Conservation (phyloP, 495 filamentous ascomycete genomes). For the Pyrenula massariospora region DNA sequence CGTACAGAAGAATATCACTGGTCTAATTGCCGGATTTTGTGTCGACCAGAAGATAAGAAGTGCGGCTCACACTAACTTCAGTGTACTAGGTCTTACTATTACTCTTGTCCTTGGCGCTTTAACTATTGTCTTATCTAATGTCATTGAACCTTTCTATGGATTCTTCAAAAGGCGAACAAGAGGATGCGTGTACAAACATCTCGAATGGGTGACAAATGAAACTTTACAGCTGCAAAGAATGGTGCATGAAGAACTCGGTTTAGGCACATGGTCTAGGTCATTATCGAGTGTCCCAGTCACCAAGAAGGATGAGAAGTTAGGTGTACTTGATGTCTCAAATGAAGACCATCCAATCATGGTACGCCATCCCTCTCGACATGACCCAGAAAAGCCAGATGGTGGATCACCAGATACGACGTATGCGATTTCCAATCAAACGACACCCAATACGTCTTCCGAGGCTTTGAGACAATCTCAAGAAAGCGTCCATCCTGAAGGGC, state of each 20-base stretch:
- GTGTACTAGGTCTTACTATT: not conserved
- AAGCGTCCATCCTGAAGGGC: not conserved
- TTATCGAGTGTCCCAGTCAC: not conserved
- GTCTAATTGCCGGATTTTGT: not conserved
- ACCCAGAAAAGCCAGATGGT: not conserved
- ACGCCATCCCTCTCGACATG: not conserved
- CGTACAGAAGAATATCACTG: not conserved
- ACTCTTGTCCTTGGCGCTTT: not conserved
- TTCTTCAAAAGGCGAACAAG: not conserved
- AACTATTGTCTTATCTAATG: not conserved
- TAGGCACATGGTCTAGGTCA: not conserved
- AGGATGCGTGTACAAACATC: not conserved
- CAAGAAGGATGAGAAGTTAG: not conserved
- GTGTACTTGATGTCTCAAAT: not conserved
- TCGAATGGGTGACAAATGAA: not conserved
- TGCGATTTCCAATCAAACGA: not conserved
- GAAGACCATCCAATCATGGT: not conserved
- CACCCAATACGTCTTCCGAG: not conserved
- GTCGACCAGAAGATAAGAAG: not conserved
- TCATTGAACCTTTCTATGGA: not conserved
- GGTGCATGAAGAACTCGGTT: constrained; percentile 1
- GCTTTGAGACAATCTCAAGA: not conserved
- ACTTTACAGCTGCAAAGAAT: not conserved
- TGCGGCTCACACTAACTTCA: not conserved
- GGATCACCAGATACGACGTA: not conserved